Conservation (phyloP, 345 rosid genomes). For the Schrenkiella parvula region DNA sequence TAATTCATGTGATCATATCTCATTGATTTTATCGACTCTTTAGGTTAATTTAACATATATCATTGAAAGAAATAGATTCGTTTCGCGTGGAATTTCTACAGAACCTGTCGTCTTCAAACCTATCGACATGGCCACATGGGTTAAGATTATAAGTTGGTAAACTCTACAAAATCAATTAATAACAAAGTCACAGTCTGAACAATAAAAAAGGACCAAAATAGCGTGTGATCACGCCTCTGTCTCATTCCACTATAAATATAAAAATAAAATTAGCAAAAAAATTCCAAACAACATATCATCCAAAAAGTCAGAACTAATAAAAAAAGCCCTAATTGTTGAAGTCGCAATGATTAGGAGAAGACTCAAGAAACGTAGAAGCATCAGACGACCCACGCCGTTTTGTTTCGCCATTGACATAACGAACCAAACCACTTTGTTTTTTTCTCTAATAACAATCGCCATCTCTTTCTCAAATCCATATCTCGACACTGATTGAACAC, state of each 20-base stretch:
- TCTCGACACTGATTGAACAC: conserved; percentile 10
- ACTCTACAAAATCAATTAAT: too few species aligned
- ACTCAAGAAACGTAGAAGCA: background rate
- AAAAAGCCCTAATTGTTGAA: background rate
- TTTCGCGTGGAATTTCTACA: background rate
- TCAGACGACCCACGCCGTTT: conserved; percentile 10
- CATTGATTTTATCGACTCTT: background rate
- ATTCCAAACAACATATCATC: background rate
- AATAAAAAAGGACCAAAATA: too few species aligned
- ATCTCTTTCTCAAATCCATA: background rate
- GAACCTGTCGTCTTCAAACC: background rate
- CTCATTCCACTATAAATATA: background rate
- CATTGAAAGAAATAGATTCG: background rate
- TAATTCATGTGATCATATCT: background rate
- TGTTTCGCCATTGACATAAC: conserved; percentile 12
- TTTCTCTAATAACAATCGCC: background rate
- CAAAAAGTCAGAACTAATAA: background rate
- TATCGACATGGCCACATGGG: conserved; percentile 20
- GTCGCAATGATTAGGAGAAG: background rate
- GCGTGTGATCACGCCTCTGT: background rate
- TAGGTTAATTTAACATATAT: too few species aligned
- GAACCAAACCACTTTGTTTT: conserved; percentile 14
- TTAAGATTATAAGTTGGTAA: too few species aligned
- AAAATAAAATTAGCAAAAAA: background rate
- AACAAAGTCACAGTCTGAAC: too few species aligned